A percentile compares a stretch with the other conserved stretches of the same genome.
Conservation (phyloP, 2,329 filamentous ascomycete genomes). For the Aaosphaeria pasadenensis region DNA sequence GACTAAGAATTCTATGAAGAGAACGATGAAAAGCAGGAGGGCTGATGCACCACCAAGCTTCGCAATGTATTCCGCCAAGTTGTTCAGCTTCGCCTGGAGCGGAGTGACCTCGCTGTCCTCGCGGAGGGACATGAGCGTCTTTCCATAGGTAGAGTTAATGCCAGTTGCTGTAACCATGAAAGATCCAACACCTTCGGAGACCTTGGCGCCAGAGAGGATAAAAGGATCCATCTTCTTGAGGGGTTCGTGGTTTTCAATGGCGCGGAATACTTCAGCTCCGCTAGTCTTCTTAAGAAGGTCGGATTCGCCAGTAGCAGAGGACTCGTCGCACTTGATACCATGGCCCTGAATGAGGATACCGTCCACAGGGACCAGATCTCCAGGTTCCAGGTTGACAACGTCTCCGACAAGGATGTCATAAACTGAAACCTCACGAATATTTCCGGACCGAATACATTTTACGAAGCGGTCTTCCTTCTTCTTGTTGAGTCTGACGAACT, state of each 20-base stretch:
- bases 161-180: constrained; percentile 75
- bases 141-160: constrained; percentile 71
- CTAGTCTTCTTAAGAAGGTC: constrained; percentile 67
- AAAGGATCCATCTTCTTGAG: constrained; percentile 74
- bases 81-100: constrained; percentile 73
- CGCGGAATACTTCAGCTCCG: constrained; percentile 63
- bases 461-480: constrained; percentile 75
- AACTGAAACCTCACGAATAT: constrained; percentile 65
- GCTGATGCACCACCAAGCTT: constrained; percentile 75
- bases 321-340: constrained; percentile 70
- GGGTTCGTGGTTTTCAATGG: constrained; percentile 60
- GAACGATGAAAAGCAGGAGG: constrained; percentile 75
- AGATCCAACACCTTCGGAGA: constrained; percentile 71
- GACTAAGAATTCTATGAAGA: constrained; percentile 82
- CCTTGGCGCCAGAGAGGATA: constrained; percentile 81
- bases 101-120: constrained; percentile 77
- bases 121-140: constrained; percentile 74
- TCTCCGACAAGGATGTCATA: constrained; percentile 73
- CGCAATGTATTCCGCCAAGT: constrained; percentile 76
- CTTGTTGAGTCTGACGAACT: constrained; percentile 76
- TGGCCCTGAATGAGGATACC: constrained; percentile 68
- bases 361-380: constrained; percentile 69
- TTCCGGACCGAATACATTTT: constrained; percentile 74
- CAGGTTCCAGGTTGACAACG: constrained; percentile 69
- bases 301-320: constrained; percentile 73